Conservation (phyloP, 2,329 filamentous ascomycete genomes). For the Arthrobotrys entomopaga region DNA sequence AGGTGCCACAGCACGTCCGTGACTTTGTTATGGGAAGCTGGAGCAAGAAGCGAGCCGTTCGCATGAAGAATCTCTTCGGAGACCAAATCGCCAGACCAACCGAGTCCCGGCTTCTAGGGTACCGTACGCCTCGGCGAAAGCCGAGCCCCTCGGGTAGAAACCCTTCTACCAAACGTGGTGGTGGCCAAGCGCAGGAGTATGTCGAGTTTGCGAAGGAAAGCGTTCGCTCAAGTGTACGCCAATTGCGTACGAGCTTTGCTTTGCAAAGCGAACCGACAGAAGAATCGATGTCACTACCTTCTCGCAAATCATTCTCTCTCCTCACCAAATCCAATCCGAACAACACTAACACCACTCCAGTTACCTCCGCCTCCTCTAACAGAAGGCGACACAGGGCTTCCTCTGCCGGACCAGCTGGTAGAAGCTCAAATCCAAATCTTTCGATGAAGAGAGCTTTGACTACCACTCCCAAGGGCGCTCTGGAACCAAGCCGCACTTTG, state of each 20-base stretch:
- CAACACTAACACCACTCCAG: conserved; percentile 9
- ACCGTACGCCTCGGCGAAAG: conserved; percentile 25
- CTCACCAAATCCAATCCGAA: conserved; percentile 44
- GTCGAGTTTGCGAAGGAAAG: conserved; percentile 51
- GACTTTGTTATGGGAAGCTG: conserved; percentile 54
- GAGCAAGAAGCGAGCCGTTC: conserved; percentile 50
- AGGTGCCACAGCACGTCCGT: conserved; percentile 49
- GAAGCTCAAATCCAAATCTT: conserved; percentile 42
- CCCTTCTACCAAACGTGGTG: conserved; percentile 32
- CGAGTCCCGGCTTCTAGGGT: conserved; percentile 37
- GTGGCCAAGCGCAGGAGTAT: conserved; percentile 44
- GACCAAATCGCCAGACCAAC: conserved; percentile 47
- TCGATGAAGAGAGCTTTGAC: conserved; percentile 51
- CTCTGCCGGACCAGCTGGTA: conserved; percentile 53
- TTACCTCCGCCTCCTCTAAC: conserved; percentile 32
- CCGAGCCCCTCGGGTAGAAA: conserved; percentile 33
- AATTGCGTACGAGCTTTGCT: conserved; percentile 54
- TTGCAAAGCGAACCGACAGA: conserved; percentile 50
- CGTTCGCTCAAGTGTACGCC: conserved; percentile 52
- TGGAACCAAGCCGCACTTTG: conserved; percentile 52
- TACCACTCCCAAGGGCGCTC: conserved; percentile 42
- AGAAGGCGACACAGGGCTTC: conserved; percentile 53
- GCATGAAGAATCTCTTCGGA: conserved; percentile 50
- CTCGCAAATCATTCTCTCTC: conserved; percentile 44
- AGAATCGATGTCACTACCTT: conserved; percentile 31